These are phyloP conservation scores for Orobanche coerulescens DNA, from an alignment of 257 asterid species.

Conservation along the genomic window DNA sequence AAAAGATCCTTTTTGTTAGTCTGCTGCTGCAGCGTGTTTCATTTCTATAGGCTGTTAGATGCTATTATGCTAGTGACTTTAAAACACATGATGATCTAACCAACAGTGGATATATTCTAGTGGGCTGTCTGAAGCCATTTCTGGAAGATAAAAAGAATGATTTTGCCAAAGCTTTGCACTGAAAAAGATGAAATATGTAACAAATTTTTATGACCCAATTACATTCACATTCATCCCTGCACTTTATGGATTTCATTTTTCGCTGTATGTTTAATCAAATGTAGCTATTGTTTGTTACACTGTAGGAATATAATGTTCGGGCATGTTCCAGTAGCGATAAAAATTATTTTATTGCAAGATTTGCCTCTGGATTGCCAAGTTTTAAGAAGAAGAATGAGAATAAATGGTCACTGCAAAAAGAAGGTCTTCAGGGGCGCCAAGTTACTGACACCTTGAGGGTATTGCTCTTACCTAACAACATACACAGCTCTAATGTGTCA, in stretches of 20 bases:
- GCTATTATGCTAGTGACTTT: not conserved
- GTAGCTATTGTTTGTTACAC: slow-evolving; percentile 14
- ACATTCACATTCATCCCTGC: not conserved
- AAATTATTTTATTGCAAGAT: slow-evolving; percentile 85
- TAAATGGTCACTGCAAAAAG: slow-evolving; percentile 88
- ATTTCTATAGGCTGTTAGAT: slow-evolving; percentile 3
- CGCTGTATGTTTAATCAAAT: not conserved
- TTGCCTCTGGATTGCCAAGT: slow-evolving; percentile 76
- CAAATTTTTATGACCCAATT: not conserved
- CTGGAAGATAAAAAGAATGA: not conserved
- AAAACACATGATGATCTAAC: not conserved
- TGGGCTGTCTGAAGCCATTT: slow-evolving; percentile 2
- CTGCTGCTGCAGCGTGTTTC: not conserved
- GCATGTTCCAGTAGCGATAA: slow-evolving; percentile 67
- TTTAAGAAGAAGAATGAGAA: slow-evolving; percentile 80
- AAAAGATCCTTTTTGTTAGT: not conserved
- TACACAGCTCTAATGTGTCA: slow-evolving; percentile 9
- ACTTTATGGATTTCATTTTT: not conserved
- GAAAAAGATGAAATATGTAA: slow-evolving; percentile 8
- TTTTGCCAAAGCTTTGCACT: not conserved
- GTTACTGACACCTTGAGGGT: slow-evolving; percentile 82
- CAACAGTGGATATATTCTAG: not conserved
- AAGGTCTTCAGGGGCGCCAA: slow-evolving; percentile 95
- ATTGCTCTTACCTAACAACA: slow-evolving; percentile 16
- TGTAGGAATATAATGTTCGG: slow-evolving; percentile 87